phyloP scores from a whole-genome alignment of 352 stramenopile genomes.

The Globisporangium takayamanum region DNA sequence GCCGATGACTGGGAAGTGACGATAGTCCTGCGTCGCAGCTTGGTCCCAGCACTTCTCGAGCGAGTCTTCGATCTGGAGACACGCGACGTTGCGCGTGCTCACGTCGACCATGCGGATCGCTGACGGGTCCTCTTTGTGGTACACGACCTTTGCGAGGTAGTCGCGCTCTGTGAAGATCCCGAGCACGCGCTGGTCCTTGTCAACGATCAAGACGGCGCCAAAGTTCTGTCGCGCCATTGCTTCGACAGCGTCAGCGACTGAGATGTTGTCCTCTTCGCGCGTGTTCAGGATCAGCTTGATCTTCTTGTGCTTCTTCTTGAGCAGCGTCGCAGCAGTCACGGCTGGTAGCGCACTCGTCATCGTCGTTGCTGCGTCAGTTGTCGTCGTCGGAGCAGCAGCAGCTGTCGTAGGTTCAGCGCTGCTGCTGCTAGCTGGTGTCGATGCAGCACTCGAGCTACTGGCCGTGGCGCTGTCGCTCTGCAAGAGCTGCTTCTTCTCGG shows the following conservation, averaged over 20 bases:
- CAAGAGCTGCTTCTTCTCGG: conserved; percentile 33
- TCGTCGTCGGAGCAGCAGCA: background rate
- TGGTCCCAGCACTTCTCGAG: conserved; percentile 77
- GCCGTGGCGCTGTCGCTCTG: background rate
- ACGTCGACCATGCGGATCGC: conserved; percentile 52
- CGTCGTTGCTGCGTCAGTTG: conserved; percentile 11
- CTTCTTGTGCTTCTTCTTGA: conserved; percentile 83
- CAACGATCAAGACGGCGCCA: conserved; percentile 72
- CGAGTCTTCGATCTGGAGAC: conserved; percentile 70
- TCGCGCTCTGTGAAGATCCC: conserved; percentile 85
- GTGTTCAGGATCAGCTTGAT: conserved; percentile 82
- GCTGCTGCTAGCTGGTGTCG: background rate
- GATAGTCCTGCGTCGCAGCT: conserved; percentile 56
- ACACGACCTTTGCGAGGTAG: conserved; percentile 77
- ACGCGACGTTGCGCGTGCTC: conserved; percentile 43
- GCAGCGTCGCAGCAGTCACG: conserved; percentile 54
- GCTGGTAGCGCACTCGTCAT: background rate
- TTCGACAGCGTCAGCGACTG: conserved; percentile 64
- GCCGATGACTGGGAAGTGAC: conserved; percentile 79
- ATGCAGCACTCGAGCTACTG: background rate
- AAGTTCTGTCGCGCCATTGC: conserved; percentile 78
- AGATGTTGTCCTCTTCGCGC: conserved; percentile 68
- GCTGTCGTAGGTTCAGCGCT: background rate
- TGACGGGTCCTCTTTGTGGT: conserved; percentile 57
- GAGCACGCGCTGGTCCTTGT: conserved; percentile 77